These are phyloP conservation scores for Neurospora tetraspora DNA, from an alignment of 495 filamentous ascomycete genomes.

Conservation along the genomic window DNA sequence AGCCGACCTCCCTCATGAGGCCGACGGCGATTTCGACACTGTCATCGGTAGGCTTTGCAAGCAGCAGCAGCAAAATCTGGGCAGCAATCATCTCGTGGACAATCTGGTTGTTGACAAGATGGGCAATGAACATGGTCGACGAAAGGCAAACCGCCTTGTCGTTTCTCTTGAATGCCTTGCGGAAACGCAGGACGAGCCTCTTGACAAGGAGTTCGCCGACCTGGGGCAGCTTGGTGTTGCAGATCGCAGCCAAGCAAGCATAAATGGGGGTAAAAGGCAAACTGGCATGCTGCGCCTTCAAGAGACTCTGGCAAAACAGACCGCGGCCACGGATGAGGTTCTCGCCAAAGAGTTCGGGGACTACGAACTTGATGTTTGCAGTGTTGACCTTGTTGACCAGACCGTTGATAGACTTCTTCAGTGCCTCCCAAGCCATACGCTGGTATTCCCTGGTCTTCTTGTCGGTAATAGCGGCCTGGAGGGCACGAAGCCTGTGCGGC, in stretches of 20 bases:
- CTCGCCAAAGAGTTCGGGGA: slow-evolving; percentile 89
- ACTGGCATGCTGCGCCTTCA: slow-evolving; percentile 96
- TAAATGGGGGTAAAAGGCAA: slow-evolving; percentile 94
- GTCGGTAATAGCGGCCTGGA: slow-evolving; percentile 95
- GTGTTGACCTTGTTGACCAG: slow-evolving; percentile 98
- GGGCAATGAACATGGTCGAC: slow-evolving; percentile 87
- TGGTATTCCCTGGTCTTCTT: slow-evolving; percentile 95
- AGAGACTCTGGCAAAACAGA: slow-evolving; percentile 86
- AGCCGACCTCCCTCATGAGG: slow-evolving; percentile 79
- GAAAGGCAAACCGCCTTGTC: slow-evolving; percentile 92
- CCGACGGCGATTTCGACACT: slow-evolving; percentile 96
- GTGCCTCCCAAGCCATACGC: slow-evolving; percentile 96
- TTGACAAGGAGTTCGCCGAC: slow-evolving; percentile 86
- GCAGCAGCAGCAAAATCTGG: slow-evolving; percentile 77
- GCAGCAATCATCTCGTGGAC: slow-evolving; percentile 88
- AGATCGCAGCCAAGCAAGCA: slow-evolving; percentile 87
- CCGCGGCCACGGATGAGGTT: slow-evolving; percentile 87
- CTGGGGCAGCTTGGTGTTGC: slow-evolving; percentile 93
- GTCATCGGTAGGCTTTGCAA: slow-evolving; percentile 93
- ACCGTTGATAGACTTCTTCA: slow-evolving; percentile 98
- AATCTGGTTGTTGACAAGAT: slow-evolving; percentile 90
- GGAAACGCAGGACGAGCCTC: slow-evolving; percentile 81
- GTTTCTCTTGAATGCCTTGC: slow-evolving; percentile 91
- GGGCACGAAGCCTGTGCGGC: slow-evolving; percentile 76
- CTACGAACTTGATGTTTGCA: slow-evolving; percentile 94